Base-by-base conservation (phyloP, 805 yeast species). In the Candida gorgasii region DNA sequence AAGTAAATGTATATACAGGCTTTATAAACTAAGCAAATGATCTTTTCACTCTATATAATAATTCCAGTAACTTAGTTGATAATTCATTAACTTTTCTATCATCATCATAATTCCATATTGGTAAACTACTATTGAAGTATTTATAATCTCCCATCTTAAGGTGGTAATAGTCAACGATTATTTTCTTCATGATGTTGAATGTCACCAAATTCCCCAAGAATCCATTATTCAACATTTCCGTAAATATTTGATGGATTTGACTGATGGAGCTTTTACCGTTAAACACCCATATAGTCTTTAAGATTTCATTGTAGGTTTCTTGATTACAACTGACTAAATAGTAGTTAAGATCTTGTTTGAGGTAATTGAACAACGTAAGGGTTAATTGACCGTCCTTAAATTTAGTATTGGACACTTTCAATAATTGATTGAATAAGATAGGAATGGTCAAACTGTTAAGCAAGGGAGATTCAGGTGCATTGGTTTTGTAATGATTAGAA, bases 171-270 rank as follows among this genome's bases (percentile, higher is more conserved):
- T 68, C 69, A 27, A 57, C 39, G 18, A 69, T 51, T 4, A 69
- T 62, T 39, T 60, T 61, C 45, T 61, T 64, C 31, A 70, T 40
- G 18, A 67, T 61, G 29, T 62, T 58, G 44, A 63, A 65, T 1
- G 76, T 70, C 20, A 46, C 40, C 20, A 55, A 29, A 40, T 70
- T 67, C 2, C 76, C 76, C 17, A 44, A 39, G 42, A 66, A 67
- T 17, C 76, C 76, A 45, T 66, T 67, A 44, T 67, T 65, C 23
- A 52, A 46, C 76, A 70, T 70, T 48, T 70, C 76, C 40, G 58
- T 54, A 20, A 51, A 51, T 1, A 58, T 49, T 45, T 56, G 59
- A 51, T 68, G 74, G 17, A 70, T 54, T 15, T 59, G 63, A 43
- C 61, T 61, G 18, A 69, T 46, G 36, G 58, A 59, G 8, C 63